Base-by-base conservation (phyloP, 2,329 filamentous ascomycete genomes). In the Aspergillus sp. region DNA sequence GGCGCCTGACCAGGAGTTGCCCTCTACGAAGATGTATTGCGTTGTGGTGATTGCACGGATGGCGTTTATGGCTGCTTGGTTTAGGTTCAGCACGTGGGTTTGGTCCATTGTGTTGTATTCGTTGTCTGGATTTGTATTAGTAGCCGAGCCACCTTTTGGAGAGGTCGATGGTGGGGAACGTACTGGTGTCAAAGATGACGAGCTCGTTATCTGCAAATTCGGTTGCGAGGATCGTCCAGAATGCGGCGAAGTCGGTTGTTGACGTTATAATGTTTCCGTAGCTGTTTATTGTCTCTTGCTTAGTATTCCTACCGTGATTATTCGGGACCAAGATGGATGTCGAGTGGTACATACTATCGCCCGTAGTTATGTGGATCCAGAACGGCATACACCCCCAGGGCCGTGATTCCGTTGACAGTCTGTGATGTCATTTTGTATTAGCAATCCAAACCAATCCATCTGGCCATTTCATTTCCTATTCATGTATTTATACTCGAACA, bases 61-160 rank as follows among this genome's bases (percentile, higher is more conserved):
- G 66, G 81, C 84, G 69, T 86, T 73, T 67, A 89, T 87, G 64
- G 86, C 87, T 9, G 84, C 86, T 72, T 89, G 87, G 80, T 89
- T 89, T 51, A 89, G 83, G 67, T 82, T 74, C 11, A 84, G 77
- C 11, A 89, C 86, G 8, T 87, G 81, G 2, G 73, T 75, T 73
- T 88, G 85, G 68, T 86, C 83, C 81, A 88, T 86, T 71, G 83
- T 82, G 73, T 89, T 80, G 74, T 85, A 88, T 79, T 89, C 87
- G 74, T 89, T 89, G 82, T 89, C 69, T 79, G 15, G 4, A 67
- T 30, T 68, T 6, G 55, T 9, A 28, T 64, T 53, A 60, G n/a
- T 48, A 17, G 49, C 1, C 2, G 13, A 15, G 4, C 1, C 3
- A 15, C 9, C 2, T 28, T 15, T 17, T 8, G 22, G 19, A 41